A percentile compares a stretch with the other conserved stretches of the same genome.
These are phyloP conservation scores for Metarhizium brunneum DNA, from an alignment of 2,329 filamentous ascomycete genomes.

Conservation along the genomic window DNA sequence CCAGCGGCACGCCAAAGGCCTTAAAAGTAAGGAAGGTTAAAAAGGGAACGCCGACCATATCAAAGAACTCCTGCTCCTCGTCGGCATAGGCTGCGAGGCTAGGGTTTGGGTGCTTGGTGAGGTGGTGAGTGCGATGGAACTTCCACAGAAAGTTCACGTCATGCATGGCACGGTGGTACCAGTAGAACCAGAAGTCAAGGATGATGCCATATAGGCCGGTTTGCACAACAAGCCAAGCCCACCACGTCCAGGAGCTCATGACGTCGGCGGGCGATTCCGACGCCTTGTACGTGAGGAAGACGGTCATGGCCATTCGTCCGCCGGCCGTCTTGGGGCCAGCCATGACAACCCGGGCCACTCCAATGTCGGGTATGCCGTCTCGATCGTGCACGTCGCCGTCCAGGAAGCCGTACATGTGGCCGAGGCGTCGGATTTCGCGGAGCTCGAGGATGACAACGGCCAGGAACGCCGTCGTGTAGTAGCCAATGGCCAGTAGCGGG, in stretches of 20 bases:
- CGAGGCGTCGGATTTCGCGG: neutral
- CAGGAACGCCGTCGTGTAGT: neutral
- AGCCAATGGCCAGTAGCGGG: neutral
- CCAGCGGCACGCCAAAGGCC: constrained; percentile 25
- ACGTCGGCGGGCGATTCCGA: neutral
- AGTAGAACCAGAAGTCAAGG: neutral
- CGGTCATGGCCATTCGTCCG: neutral
- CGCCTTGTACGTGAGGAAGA: neutral
- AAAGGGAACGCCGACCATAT: neutral
- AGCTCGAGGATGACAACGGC: neutral
- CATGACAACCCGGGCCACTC: neutral
- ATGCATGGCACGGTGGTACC: neutral
- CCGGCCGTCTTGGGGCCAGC: neutral
- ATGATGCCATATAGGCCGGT: neutral
- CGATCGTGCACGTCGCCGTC: neutral
- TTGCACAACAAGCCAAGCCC: neutral
- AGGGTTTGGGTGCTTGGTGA: neutral
- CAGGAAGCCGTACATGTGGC: neutral
- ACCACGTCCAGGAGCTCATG: neutral
- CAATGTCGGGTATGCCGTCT: neutral
- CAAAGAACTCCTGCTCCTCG: neutral
- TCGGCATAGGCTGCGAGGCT: neutral
- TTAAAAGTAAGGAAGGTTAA: constrained; percentile 22
- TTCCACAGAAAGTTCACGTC: neutral
- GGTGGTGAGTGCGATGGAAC: neutral